Evolutionary conservation across 768 basidiomycete species (phyloP), one percentile per base, ranked within the genome.

Genomic region (Boletus subparvulus): DNA sequence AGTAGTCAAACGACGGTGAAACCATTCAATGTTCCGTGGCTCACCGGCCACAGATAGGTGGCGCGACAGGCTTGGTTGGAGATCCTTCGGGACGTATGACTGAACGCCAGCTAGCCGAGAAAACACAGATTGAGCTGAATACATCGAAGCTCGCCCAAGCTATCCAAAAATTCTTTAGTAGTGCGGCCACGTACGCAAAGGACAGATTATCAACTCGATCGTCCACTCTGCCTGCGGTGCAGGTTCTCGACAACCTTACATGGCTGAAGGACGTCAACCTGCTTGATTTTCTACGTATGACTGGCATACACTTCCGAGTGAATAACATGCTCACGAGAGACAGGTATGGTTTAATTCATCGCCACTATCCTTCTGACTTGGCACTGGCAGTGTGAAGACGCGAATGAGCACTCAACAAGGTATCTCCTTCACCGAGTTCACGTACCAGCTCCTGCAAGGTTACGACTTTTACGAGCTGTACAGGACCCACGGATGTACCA

Each of bases 391-490:
- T 62, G 94, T 97, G 37, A 87, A 87, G 56, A 82, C 84, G 30
- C 88, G 96, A 28, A 78, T 98, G 52, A 75, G 78, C 7, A 85
- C 91, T 0, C 85, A 88, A 59, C 83, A 86, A 63, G 96, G 96
- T 44, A 87, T 98, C 58, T 97, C 95, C n/a, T 99, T 96, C 76
- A 94, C 95, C 19, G 97, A 99, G 70, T 98, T 99, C 74, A 86
- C 92, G 4, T 99, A 99, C 71, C 97, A 99, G 67, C 84, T 99
- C 24, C 80, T 99, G 28, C 97, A 99, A 75, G 97, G 94, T 12
- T 92, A 94, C 74, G 97, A 99, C 73, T 99, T 97, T 74, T 82
- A 88, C 61, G 77, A 86, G 63, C 80, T 99, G 10, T 75, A 89
- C 69, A 77, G 78, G 60, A 70, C 80, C 21, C 77, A 82, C 50